Conservation (phyloP, 441 rosid genomes). For the Eruca vesicaria region DNA sequence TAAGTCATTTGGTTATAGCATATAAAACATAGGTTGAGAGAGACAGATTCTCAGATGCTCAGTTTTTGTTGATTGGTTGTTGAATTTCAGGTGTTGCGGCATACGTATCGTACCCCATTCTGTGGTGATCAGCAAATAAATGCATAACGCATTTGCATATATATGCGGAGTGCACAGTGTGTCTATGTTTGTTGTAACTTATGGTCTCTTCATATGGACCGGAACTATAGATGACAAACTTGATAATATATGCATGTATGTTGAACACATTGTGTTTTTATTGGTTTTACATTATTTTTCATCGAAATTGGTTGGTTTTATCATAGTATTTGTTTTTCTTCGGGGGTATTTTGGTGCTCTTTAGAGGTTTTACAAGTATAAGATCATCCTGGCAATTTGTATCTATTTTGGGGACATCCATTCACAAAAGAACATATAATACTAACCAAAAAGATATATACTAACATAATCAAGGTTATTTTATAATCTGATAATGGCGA, state of each 20-base stretch:
- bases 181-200: constrained; percentile 20
- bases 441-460: too few relatives aligned
- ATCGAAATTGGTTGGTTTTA: too few relatives aligned
- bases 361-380: too few relatives aligned
- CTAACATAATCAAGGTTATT: too few relatives aligned
- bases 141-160: background rate
- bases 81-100: constrained; percentile 67
- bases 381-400: too few relatives aligned
- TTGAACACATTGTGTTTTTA: too few relatives aligned
- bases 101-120: constrained; percentile 82
- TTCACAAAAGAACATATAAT: too few relatives aligned
- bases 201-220: constrained; percentile 23
- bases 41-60: background rate
- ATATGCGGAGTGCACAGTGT: constrained; percentile 11
- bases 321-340: too few relatives aligned
- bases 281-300: too few relatives aligned
- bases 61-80: constrained; percentile 14
- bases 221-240: background rate
- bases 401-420: too few relatives aligned
- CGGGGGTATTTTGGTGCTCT: too few relatives aligned
- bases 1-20: constrained; percentile 37
- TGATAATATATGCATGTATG: background rate
- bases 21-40: background rate
- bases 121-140: constrained; percentile 28
- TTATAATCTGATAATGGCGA: too few relatives aligned